phyloP scores from a whole-genome alignment of 2,329 filamentous ascomycete genomes.

The Fusarium beomiforme region DNA sequence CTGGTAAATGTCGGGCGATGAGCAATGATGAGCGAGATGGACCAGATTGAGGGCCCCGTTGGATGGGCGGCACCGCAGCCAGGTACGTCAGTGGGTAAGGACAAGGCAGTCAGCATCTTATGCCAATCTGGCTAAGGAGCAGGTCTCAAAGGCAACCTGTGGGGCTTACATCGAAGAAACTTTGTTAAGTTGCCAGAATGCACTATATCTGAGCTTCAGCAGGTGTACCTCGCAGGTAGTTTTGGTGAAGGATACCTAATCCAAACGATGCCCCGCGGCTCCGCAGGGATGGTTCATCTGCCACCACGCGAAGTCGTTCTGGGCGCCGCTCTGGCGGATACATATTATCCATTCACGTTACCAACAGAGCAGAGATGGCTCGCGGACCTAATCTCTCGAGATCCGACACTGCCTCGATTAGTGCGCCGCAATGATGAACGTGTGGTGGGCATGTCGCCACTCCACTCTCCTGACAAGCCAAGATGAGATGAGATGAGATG shows the following conservation, averaged over 20 bases:
- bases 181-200: background rate
- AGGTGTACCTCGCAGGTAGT: constrained; percentile 20
- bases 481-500: constrained; percentile 29
- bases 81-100: constrained; percentile 42
- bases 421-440: constrained; percentile 34
- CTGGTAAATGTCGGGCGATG: constrained; percentile 13
- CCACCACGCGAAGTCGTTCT: constrained; percentile 40
- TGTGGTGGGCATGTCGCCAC: constrained; percentile 20
- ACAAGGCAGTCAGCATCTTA: constrained; percentile 18
- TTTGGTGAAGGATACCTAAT: constrained; percentile 15
- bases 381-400: constrained; percentile 43
- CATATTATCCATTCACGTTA: constrained; percentile 28
- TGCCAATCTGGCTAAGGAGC: constrained; percentile 8
- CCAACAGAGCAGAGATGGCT: constrained; percentile 33
- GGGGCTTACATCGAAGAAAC: constrained; percentile 20
- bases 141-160: background rate
- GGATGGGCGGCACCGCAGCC: constrained; percentile 39
- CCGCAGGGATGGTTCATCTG: constrained; percentile 38
- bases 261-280: constrained; percentile 23
- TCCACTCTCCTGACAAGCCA: constrained; percentile 22
- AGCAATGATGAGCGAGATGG: constrained; percentile 32
- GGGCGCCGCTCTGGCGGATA: constrained; percentile 40
- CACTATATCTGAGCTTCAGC: background rate
- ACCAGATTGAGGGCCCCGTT: constrained; percentile 37
- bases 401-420: constrained; percentile 44